phyloP scores from a whole-genome alignment of 2,329 filamentous ascomycete species.

The Calonectria pseudoturangicola region DNA sequence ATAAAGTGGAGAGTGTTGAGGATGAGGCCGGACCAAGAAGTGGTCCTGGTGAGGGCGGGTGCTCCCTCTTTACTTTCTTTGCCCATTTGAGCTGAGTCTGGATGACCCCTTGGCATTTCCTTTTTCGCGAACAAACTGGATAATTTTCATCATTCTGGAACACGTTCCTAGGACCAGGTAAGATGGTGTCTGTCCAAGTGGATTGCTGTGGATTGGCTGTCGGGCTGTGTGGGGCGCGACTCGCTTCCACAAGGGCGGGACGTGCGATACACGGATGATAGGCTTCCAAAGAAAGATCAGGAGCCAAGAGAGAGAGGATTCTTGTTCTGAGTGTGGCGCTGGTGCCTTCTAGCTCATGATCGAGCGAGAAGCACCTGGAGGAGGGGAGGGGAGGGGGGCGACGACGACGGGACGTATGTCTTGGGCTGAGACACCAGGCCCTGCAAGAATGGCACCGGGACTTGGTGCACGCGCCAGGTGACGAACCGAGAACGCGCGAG shows the following conservation, averaged over 20 bases:
- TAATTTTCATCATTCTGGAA: constrained; percentile 35
- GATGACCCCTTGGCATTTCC: constrained; percentile 12
- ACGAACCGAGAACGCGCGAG: constrained; percentile 26
- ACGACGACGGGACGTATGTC: constrained; percentile 38
- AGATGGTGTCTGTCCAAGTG: constrained; percentile 11
- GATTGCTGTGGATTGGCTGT: background rate
- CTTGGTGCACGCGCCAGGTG: constrained; percentile 18
- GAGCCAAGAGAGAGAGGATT: background rate
- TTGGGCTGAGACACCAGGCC: constrained; percentile 45
- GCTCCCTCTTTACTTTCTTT: constrained; percentile 25
- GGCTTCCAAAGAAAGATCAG: constrained; percentile 6
- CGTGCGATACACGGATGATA: constrained; percentile 16
- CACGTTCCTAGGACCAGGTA: constrained; percentile 16
- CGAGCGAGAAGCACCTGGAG: constrained; percentile 2
- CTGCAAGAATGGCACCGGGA: constrained; percentile 27
- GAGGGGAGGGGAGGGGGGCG: constrained; percentile 7
- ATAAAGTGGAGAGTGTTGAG: constrained; percentile 12
- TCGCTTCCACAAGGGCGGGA: constrained; percentile 25
- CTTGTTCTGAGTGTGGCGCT: constrained; percentile 6
- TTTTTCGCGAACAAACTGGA: constrained; percentile 9
- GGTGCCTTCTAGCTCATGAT: constrained; percentile 4
- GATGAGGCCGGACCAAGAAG: constrained; percentile 18
- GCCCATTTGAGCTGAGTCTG: constrained; percentile 16
- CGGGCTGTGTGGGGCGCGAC: constrained; percentile 18
- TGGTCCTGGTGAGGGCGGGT: constrained; percentile 14